A percentile compares a stretch with the other conserved stretches of the same genome.
Evolutionary conservation across 2,329 filamentous ascomycete genomes (phyloP).

Genomic region (Aspergillus floridensis): DNA sequence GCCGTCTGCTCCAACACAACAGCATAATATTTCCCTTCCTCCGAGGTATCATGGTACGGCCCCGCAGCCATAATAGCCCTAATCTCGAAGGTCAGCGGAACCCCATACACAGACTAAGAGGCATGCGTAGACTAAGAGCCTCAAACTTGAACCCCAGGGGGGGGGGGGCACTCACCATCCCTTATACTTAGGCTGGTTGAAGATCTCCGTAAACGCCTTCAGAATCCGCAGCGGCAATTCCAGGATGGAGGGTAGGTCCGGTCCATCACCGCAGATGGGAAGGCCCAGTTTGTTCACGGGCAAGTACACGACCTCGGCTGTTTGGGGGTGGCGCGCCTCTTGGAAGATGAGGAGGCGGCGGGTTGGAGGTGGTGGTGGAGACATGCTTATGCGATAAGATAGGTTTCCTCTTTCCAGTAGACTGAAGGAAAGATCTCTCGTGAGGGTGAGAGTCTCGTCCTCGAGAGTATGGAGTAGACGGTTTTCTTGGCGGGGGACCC

Average conservation of each 20-base stretch:
- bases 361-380: slow-evolving; percentile 10
- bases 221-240: slow-evolving; percentile 35
- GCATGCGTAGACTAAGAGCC: background rate
- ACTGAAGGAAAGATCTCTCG: background rate
- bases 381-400: background rate
- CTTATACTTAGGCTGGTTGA: slow-evolving; percentile 39
- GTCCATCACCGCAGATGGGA: slow-evolving; percentile 34
- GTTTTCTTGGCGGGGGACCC: background rate
- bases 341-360: slow-evolving; percentile 39
- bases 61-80: slow-evolving; percentile 37
- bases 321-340: slow-evolving; percentile 34
- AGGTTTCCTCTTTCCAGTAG: background rate
- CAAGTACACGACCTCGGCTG: slow-evolving; percentile 28
- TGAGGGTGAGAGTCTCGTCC: background rate
- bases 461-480: background rate
- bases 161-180: slow-evolving; percentile 30
- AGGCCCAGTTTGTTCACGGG: slow-evolving; percentile 39
- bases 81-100: background rate
- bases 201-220: slow-evolving; percentile 40
- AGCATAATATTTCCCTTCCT: slow-evolving; percentile 39
- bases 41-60: slow-evolving; percentile 36
- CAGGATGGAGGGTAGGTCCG: slow-evolving; percentile 34
- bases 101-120: background rate
- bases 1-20: slow-evolving; percentile 34
- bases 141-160: background rate